Evolutionary conservation across 495 filamentous ascomycete species (phyloP), one percentile per base, ranked within the genome.

Genomic region (Penicillium cinerascens): DNA sequence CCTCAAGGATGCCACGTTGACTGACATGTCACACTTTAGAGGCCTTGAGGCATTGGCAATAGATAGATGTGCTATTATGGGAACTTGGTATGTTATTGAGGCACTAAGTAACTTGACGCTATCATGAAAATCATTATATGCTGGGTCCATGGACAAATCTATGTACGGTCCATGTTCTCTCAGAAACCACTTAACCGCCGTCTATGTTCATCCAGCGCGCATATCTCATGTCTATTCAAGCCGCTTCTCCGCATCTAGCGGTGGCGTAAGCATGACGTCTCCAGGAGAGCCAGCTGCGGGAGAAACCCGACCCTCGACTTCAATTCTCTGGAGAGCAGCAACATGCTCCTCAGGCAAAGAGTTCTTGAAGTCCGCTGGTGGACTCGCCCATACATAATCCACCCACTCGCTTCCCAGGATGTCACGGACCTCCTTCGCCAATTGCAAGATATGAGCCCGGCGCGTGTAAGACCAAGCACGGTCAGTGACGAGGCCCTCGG

Each of bases 381-480:
- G 87, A 58, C 87, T 91, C 4, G 70, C 69, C 89, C 89, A 93
- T 11, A 74, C 74, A 59, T 84, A 89, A 54, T 89, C 88, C 22
- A 86, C 73, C 84, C 87, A 91, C 17, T 76, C 67, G 0, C 60
- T 25, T 4, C 84, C 85, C 44, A 93, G 60, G 1, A 84, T 72
- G 38, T 82, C 73, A 66, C 83, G 82, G 52, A 93, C 78, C 10
- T 82, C 74, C 49, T 80, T 71, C 1, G 85, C 82, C 21, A 90
- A 55, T 20, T 72, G 71, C 51, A 82, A 55, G 29, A 90, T 83
- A 51, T 83, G 82, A 29, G 71, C 67, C 29, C 79, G 74, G 11
- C 86, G 74, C 36, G 78, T 74, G 26, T 78, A 60, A 55, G 84
- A 87, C 79, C 81, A 86, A 48, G 75, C 76, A 33, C 76, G 79